Evolutionary conservation across 352 stramenopile genomes (phyloP).

Genomic region (Pythium aquatile): DNA sequence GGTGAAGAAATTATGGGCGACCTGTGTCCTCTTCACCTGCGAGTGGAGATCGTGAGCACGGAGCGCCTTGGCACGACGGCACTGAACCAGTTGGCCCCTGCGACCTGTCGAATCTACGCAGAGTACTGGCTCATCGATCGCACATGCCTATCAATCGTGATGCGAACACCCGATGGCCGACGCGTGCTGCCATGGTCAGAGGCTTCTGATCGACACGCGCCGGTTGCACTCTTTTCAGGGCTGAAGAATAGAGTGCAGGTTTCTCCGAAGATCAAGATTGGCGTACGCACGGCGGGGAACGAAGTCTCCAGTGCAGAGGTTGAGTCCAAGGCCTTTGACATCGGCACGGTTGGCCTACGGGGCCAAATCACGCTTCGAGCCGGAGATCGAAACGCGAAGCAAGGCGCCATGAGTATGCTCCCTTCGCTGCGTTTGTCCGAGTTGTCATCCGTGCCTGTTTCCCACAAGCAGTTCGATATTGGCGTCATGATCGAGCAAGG

Average conservation of each 20-base stretch:
- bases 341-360: constrained; percentile 71
- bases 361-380: constrained; percentile 69
- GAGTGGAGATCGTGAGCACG: constrained; percentile 26
- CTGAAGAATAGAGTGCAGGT: constrained; percentile 51
- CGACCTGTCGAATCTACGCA: constrained; percentile 69
- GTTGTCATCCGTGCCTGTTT: constrained; percentile 20
- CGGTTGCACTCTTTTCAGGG: constrained; percentile 73
- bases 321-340: constrained; percentile 73
- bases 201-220: constrained; percentile 32
- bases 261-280: constrained; percentile 65
- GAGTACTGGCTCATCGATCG: constrained; percentile 88
- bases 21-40: constrained; percentile 17
- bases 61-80: constrained; percentile 14
- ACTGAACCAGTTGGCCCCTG: constrained; percentile 39
- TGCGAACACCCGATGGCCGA: constrained; percentile 62
- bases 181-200: constrained; percentile 37
- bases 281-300: constrained; percentile 34
- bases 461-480: constrained; percentile 80
- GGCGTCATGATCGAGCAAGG: constrained; percentile 87
- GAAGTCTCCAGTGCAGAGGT: constrained; percentile 41
- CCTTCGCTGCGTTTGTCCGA: constrained; percentile 51
- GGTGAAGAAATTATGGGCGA: not conserved
- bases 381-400: constrained; percentile 36
- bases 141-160: constrained; percentile 65
- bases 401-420: constrained; percentile 16